Evolutionary conservation across 257 asterid genomes (phyloP).

Genomic region (Linderniella brevidens): DNA sequence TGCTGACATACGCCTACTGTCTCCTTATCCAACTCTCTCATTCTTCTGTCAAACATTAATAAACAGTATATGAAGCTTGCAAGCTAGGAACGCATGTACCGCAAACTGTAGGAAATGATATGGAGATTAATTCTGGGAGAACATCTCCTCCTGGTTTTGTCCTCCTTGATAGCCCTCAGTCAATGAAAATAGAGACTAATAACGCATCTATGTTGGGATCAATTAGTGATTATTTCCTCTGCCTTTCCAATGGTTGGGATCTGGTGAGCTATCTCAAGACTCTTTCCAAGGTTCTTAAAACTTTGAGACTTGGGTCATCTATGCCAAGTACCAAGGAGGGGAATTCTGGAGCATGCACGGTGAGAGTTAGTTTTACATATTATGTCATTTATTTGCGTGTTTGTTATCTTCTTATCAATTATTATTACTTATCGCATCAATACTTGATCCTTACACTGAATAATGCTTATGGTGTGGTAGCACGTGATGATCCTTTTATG

Average conservation of each 20-base stretch:
- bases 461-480: no score
- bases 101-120: constrained; percentile 70
- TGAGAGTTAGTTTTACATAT: constrained; percentile 21
- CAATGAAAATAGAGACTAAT: constrained; percentile 93
- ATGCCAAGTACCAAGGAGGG: constrained; percentile 65
- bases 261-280: constrained; percentile 81
- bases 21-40: no score
- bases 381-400: no score
- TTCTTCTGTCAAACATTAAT: no score
- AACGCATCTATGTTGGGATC: constrained; percentile 95
- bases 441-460: no score
- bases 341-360: constrained; percentile 78
- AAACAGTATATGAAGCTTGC: constrained; percentile 88
- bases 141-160: constrained; percentile 69
- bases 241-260: constrained; percentile 98
- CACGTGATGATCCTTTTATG: no score
- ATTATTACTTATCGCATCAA: no score
- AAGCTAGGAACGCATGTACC: constrained; percentile 89
- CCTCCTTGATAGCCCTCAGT: constrained; percentile 89
- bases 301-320: constrained; percentile 64
- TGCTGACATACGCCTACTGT: no score
- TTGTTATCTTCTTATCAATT: no score
- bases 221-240: constrained; percentile 91
- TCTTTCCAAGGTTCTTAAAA: constrained; percentile 78
- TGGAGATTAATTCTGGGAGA: constrained; percentile 82